A percentile compares a stretch with the other conserved stretches of the same genome.
These are phyloP conservation scores for Fusarium illudens DNA, from an alignment of 2,329 filamentous ascomycete genomes.

Conservation along the genomic window DNA sequence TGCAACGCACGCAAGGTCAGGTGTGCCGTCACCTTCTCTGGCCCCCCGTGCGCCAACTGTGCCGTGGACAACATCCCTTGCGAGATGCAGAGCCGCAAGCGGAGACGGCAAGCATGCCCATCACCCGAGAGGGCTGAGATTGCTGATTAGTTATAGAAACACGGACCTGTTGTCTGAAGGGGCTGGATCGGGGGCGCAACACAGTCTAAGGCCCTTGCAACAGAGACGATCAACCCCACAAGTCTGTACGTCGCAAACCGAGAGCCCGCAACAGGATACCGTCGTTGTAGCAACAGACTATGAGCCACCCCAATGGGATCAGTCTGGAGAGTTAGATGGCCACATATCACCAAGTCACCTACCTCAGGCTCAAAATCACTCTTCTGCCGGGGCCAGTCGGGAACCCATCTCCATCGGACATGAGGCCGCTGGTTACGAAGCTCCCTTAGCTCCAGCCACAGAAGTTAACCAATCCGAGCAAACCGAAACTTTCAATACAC, in stretches of 20 bases:
- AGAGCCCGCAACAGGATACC: background rate
- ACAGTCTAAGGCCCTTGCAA: background rate
- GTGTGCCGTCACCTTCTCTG: conserved; percentile 34
- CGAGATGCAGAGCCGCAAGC: conserved; percentile 19
- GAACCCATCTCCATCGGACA: background rate
- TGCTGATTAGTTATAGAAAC: background rate
- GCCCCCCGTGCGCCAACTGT: conserved; percentile 38
- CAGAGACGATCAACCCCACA: background rate
- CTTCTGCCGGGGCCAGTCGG: background rate
- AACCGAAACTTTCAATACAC: background rate
- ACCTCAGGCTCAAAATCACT: background rate
- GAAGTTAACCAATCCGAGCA: background rate
- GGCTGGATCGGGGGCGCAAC: background rate
- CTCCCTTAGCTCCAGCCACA: background rate
- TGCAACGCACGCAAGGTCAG: conserved; percentile 36
- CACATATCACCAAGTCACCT: background rate
- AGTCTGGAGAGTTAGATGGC: background rate
- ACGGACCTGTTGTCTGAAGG: background rate
- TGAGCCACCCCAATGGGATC: background rate
- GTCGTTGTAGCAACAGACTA: conserved; percentile 2
- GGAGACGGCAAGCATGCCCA: background rate
- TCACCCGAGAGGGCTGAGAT: background rate
- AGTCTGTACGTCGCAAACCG: background rate
- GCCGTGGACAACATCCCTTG: conserved; percentile 29
- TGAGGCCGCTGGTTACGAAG: background rate